These are phyloP conservation scores for Microstegium vimineum DNA, from an alignment of 176 grass and related monocot species.

Conservation along the genomic window DNA sequence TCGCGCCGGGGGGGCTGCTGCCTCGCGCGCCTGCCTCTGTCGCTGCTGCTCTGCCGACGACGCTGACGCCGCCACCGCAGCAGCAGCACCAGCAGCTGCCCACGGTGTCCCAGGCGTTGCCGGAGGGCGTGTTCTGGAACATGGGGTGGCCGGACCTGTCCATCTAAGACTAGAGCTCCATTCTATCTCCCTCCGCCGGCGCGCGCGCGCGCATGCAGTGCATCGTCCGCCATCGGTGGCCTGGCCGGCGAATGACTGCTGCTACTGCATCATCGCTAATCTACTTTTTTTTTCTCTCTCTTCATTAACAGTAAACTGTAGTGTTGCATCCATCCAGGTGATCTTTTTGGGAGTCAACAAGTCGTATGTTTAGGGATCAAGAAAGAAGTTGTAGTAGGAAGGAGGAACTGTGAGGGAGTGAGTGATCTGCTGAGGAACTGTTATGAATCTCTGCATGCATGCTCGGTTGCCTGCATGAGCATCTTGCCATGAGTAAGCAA, in stretches of 20 bases:
- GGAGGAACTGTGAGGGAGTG: conserved; percentile 4
- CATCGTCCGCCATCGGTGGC: neutral
- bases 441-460: neutral
- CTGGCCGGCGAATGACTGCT: neutral
- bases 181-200: neutral
- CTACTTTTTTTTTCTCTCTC: neutral
- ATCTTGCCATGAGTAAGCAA: too few species aligned
- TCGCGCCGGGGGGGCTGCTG: neutral
- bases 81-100: neutral
- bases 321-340: neutral
- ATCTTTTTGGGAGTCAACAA: conserved; percentile 25
- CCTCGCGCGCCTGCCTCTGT: neutral
- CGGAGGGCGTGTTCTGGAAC: conserved; percentile 31
- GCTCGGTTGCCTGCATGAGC: neutral
- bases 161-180: conserved; percentile 36
- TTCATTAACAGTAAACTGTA: neutral
- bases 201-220: neutral
- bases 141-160: conserved; percentile 57
- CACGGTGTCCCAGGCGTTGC: conserved; percentile 23
- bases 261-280: neutral
- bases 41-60: too few species aligned
- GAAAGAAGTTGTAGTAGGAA: neutral
- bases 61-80: neutral
- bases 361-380: neutral
- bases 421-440: neutral